Base-by-base conservation (phyloP, 371 early-diverging fungal genomes). In the Mortierella sp. region DNA sequence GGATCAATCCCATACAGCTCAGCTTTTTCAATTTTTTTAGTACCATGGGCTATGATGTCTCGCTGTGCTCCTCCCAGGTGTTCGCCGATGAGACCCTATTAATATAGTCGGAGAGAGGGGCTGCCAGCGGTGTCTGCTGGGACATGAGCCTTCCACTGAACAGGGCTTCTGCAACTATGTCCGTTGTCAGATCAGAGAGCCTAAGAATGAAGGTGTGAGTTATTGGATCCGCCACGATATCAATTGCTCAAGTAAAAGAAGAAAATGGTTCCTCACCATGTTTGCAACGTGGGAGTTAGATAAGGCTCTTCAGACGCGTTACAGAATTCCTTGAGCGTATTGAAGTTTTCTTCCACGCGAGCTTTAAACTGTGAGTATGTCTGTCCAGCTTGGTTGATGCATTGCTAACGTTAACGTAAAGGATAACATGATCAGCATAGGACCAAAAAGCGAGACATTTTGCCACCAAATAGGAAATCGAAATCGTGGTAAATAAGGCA, bases 271-370 rank as follows among this genome's bases (percentile, higher is more conserved):
- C 17, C 62, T 39, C 48, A 72, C 80, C 80, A 80, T 34, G 72
- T 48, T 27, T 70, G 72, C 5, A 72, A 51, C 27, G 72, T 72
- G 30, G 48, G 51, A 19, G 79, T 50, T 19, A 80, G 61, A 23
- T 39, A 55, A 5, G 80, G 80, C 6, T 71, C 68, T 1, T 72
- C 76, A 2, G 76, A 69, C 43, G 46, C 28, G 49, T 64, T 47
- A 63, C 61, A 53, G 15, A 57, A 30, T 39, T 75, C 55, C 56
- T 81, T 85, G 42, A 85, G 79, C n/a, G 70, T 64, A 58, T 80
- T 81, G 59, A 86, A 86, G 14, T 79, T 69, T 34, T 72, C 63
- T 53, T 86, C 85, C 23, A 86, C 82, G 3, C 80, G 64, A 7
- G 63, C 51, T 44, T 80, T 81, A 56, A 80, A 84, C 50, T 68